Evolutionary conservation across 139 green algal species (phyloP).

Genomic region (Ettlia oleoabundans): DNA sequence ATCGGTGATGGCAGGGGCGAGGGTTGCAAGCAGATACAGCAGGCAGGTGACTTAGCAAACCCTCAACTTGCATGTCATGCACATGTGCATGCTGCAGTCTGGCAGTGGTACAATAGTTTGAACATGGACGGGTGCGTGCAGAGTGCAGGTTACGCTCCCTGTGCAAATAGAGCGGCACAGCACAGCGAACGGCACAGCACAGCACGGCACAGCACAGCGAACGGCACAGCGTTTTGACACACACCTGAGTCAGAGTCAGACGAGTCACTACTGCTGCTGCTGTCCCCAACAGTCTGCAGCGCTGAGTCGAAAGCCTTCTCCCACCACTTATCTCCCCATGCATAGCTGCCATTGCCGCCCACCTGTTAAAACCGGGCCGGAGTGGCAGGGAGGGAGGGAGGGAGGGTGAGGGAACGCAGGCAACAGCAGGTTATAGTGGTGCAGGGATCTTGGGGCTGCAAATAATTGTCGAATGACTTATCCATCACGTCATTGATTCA

Average conservation of each 20-base stretch:
- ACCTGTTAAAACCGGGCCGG: conserved; percentile 51
- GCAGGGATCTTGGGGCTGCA: too few species aligned
- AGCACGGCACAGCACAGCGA: too few species aligned
- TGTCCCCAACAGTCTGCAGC: conserved; percentile 44
- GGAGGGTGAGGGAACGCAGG: too few species aligned
- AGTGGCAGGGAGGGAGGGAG: too few species aligned
- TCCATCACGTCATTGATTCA: too few species aligned
- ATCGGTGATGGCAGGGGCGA: neutral
- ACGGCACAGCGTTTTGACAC: too few species aligned
- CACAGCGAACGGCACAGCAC: too few species aligned
- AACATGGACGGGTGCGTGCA: too few species aligned
- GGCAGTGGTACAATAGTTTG: neutral
- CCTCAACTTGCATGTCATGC: neutral
- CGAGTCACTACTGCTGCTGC: conserved; percentile 30
- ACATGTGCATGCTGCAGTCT: neutral
- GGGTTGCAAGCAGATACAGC: neutral
- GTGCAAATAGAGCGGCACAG: too few species aligned
- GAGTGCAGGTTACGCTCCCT: too few species aligned
- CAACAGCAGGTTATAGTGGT: too few species aligned
- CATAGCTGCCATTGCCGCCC: conserved; percentile 57
- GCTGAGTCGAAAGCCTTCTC: conserved; percentile 78
- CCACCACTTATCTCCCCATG: conserved; percentile 82
- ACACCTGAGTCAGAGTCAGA: conserved; percentile 19
- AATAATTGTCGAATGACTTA: too few species aligned
- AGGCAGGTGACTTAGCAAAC: neutral